Percentiles rank a stretch among this genome's conserved stretches.
Conservation (phyloP, 805 yeast genomes). For the Ogataea trehaloabstinens region DNA sequence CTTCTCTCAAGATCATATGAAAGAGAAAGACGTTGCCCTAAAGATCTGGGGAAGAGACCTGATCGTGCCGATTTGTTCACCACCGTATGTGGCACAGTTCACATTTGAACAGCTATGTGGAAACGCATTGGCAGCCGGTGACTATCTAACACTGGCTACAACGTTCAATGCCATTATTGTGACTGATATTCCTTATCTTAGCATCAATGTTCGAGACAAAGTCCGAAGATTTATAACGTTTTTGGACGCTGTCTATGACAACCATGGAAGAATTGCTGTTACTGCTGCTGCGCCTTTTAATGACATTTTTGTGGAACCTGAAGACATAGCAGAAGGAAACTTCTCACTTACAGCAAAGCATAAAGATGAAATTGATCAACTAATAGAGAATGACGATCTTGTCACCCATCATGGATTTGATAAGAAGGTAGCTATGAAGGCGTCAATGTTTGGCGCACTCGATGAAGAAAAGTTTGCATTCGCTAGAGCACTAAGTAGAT, state of each 20-base stretch:
- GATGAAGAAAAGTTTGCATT: slow-evolving; percentile 97
- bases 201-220: slow-evolving; percentile 74
- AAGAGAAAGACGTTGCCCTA: slow-evolving; percentile 36
- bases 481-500: slow-evolving; percentile 88
- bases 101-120: slow-evolving; percentile 87
- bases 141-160: slow-evolving; percentile 79
- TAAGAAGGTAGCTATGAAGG: slow-evolving; percentile 65
- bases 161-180: slow-evolving; percentile 76
- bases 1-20: slow-evolving; percentile 61
- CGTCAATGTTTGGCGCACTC: slow-evolving; percentile 69
- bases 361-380: slow-evolving; percentile 27
- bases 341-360: slow-evolving; percentile 36
- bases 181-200: slow-evolving; percentile 87
- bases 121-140: slow-evolving; percentile 87
- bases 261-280: slow-evolving; percentile 82
- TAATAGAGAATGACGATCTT: slow-evolving; percentile 53
- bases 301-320: slow-evolving; percentile 83
- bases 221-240: slow-evolving; percentile 92
- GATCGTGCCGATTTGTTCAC: slow-evolving; percentile 69
- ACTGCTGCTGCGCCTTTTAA: slow-evolving; percentile 85
- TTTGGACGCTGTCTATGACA: slow-evolving; percentile 92
- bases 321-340: slow-evolving; percentile 49
- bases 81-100: slow-evolving; percentile 84
- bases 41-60: slow-evolving; percentile 89
- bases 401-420: slow-evolving; percentile 78